Base-by-base conservation (phyloP, 1,284 basidiomycete genomes). In the Ceratobasidium papillatum region DNA sequence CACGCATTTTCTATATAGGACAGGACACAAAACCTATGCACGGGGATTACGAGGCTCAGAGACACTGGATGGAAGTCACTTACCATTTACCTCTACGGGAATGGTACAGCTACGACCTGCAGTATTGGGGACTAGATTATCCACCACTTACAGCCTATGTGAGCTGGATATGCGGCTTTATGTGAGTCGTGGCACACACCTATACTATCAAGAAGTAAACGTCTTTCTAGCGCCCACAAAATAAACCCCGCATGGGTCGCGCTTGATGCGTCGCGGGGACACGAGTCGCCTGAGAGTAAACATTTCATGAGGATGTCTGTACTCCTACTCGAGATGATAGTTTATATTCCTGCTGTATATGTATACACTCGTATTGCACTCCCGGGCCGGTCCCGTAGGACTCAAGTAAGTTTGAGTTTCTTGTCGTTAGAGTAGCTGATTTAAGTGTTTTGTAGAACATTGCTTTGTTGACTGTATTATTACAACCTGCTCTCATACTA, bases 51-150 rank as follows among this genome's bases (percentile, higher is more conserved):
- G 95, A 98, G 82, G 95, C 95, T 0, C 95, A 97, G 80, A 86
- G 95, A 66, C 95, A 97, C 82, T 97, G 95, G 95, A 94, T 96
- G 89, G 94, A 96, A 78, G 82, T 97, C 54, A 94, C 94, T 0
- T 83, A 89, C 38, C 91, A 95, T 79, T 84, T 95, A 2, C 93
- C 94, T 0, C 79, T 88, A 32, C 85, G 83, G 9, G 82, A 91
- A 78, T 97, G 95, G 95, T 97, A 97, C 82, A 89, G 84, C 1
- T 94, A 95, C 81, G 94, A 96, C 79, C 84, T 94, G 41, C 88
- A 88, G 64, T 96, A 96, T 79, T 98, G 95, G 95, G 94, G 94
- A 0, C 86, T 98, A 66, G 94, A 96, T 82, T 96, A 98, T 82
- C 95, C 95, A 2, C 95, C 95, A 8, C 80, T 98, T 72, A 97